Evolutionary conservation across 2,329 filamentous ascomycete genomes (phyloP).

Genomic region (Colletotrichum sp.): DNA sequence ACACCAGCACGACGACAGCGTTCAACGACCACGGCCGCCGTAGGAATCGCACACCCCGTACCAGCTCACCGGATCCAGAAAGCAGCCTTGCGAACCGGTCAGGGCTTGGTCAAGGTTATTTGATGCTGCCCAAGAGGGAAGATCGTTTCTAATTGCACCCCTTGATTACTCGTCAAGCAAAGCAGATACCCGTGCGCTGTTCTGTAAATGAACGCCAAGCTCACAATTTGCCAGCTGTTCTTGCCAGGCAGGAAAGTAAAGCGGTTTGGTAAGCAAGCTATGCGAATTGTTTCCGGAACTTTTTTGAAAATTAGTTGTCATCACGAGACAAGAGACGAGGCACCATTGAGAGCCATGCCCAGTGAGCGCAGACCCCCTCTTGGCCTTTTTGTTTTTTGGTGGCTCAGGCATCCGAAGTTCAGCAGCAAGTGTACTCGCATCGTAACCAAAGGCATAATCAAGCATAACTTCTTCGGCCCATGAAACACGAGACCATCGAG

Average conservation of each 20-base stretch:
- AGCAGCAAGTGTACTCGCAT: neutral
- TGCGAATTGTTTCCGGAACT: neutral
- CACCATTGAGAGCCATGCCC: neutral
- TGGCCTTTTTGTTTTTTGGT: neutral
- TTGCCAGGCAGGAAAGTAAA: neutral
- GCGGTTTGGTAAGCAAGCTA: neutral
- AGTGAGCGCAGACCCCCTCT: neutral
- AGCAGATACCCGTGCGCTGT: neutral
- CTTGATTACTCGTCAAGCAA: neutral
- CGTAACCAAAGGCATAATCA: neutral
- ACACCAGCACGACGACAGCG: neutral
- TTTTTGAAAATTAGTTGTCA: neutral
- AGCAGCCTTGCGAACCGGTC: neutral
- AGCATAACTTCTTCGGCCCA: neutral
- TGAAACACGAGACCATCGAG: neutral
- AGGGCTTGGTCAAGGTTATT: neutral
- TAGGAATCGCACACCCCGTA: neutral
- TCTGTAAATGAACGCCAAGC: neutral
- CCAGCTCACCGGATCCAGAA: neutral
- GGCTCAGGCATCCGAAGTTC: neutral
- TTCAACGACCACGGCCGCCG: neutral
- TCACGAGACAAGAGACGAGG: neutral
- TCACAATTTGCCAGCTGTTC: neutral
- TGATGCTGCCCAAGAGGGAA: neutral
- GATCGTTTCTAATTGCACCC: neutral